A percentile compares a stretch with the other conserved stretches of the same genome.
Conservation (phyloP, 2,329 filamentous ascomycete species). For the Purpureocillium takamizusanense region DNA sequence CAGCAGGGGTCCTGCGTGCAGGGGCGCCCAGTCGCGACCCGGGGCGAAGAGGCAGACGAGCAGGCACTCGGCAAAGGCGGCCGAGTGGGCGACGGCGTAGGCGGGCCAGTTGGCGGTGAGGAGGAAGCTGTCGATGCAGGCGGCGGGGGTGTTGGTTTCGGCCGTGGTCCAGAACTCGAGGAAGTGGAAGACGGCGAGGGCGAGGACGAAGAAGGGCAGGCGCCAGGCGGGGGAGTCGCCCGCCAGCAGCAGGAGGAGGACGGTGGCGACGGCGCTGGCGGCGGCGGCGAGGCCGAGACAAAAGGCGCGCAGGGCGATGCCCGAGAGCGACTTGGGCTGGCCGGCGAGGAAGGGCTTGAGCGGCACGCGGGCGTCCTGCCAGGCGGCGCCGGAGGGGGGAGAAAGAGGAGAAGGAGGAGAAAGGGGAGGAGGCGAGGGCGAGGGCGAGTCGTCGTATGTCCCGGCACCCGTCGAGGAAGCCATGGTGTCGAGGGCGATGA, state of each 20-base stretch:
- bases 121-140: slow-evolving; percentile 68
- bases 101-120: slow-evolving; percentile 74
- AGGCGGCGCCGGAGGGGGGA: too few relatives aligned
- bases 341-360: slow-evolving; percentile 30
- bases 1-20: slow-evolving; percentile 30
- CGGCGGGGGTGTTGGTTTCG: slow-evolving; percentile 66
- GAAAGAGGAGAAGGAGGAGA: too few relatives aligned
- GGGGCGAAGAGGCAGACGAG: slow-evolving; percentile 50
- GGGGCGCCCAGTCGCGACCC: slow-evolving; percentile 33
- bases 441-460: too few relatives aligned
- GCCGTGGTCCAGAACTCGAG: slow-evolving; percentile 93
- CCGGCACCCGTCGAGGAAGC: too few relatives aligned
- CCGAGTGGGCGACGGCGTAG: slow-evolving; percentile 74
- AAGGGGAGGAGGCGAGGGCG: too few relatives aligned
- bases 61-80: slow-evolving; percentile 66
- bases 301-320: slow-evolving; percentile 50
- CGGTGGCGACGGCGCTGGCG: slow-evolving; percentile 20
- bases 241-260: slow-evolving; percentile 21
- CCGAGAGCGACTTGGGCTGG: slow-evolving; percentile 47
- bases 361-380: not conserved
- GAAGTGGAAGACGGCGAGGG: slow-evolving; percentile 81
- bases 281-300: slow-evolving; percentile 39
- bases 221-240: slow-evolving; percentile 47
- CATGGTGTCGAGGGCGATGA: too few relatives aligned
- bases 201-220: slow-evolving; percentile 55